Percentiles rank a stretch among this genome's conserved stretches.
Evolutionary conservation across 2,329 filamentous ascomycete genomes (phyloP).

Genomic region (Rutstroemia sp.): DNA sequence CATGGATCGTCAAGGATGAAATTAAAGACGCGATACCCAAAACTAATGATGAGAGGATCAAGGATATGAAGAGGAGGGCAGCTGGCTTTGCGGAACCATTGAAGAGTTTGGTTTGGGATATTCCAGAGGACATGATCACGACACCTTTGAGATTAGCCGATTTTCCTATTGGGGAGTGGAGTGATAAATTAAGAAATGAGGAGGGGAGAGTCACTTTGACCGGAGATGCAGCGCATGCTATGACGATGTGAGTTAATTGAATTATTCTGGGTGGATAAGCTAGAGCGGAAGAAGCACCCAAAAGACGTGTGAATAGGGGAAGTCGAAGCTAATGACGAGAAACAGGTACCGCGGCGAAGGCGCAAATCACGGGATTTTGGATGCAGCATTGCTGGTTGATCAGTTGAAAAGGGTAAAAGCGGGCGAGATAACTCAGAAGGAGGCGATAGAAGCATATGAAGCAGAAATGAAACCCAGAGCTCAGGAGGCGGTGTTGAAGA

Average conservation of each 20-base stretch:
- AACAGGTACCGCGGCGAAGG: slow-evolving; percentile 43
- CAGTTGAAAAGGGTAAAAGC: slow-evolving; percentile 15
- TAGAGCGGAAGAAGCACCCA: no score
- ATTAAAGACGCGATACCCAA: slow-evolving; percentile 30
- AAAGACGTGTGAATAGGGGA: no score
- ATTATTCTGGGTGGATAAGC: background rate
- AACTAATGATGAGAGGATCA: slow-evolving; percentile 29
- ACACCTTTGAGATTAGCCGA: slow-evolving; percentile 24
- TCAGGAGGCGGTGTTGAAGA: slow-evolving; percentile 41
- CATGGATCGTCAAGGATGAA: slow-evolving; percentile 35
- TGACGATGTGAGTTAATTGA: slow-evolving; percentile 23
- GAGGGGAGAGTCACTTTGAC: slow-evolving; percentile 26
- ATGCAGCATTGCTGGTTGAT: slow-evolving; percentile 40
- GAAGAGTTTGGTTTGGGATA: slow-evolving; percentile 34
- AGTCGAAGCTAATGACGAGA: background rate
- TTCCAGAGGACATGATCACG: slow-evolving; percentile 36
- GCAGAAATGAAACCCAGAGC: slow-evolving; percentile 36
- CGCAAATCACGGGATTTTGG: slow-evolving; percentile 48
- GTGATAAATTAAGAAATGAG: slow-evolving; percentile 26
- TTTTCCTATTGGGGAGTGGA: slow-evolving; percentile 25
- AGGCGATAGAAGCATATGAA: slow-evolving; percentile 41
- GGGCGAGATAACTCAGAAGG: slow-evolving; percentile 21
- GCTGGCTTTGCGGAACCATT: slow-evolving; percentile 36
- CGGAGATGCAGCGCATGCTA: slow-evolving; percentile 31
- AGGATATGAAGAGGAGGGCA: slow-evolving; percentile 33